Conservation (phyloP, 2,329 filamentous ascomycete species). For the Fusarium camptoceras region DNA sequence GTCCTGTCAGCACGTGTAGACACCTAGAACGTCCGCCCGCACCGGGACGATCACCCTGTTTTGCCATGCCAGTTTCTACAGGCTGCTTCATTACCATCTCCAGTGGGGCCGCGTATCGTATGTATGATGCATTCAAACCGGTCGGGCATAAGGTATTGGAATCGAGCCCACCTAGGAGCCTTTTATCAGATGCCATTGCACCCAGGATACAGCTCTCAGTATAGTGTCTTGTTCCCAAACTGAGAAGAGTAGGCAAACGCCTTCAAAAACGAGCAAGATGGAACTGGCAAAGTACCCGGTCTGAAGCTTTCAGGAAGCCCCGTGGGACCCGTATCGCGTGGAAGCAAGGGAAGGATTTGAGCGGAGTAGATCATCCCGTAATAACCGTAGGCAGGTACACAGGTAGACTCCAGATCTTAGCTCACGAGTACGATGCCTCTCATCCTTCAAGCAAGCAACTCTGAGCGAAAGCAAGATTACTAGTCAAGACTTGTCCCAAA, state of each 20-base stretch:
- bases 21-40: slow-evolving; percentile 20
- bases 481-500: slow-evolving; percentile 1
- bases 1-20: slow-evolving; percentile 33
- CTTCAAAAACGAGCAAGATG: not conserved
- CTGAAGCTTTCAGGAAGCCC: slow-evolving; percentile 9
- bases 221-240: not conserved
- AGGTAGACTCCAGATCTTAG: slow-evolving; percentile 11
- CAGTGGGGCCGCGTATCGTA: slow-evolving; percentile 24
- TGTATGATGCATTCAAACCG: slow-evolving; percentile 37
- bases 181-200: not conserved
- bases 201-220: not conserved
- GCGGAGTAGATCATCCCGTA: slow-evolving; percentile 39
- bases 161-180: slow-evolving; percentile 2
- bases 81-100: slow-evolving; percentile 21
- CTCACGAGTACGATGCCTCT: slow-evolving; percentile 8
- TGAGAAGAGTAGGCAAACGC: not conserved
- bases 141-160: slow-evolving; percentile 8
- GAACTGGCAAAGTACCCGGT: slow-evolving; percentile 3
- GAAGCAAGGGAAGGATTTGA: slow-evolving; percentile 42
- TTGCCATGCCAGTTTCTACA: slow-evolving; percentile 36
- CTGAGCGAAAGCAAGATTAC: not conserved
- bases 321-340: slow-evolving; percentile 34
- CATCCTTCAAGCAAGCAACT: slow-evolving; percentile 1
- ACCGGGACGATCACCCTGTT: slow-evolving; percentile 34
- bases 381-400: slow-evolving; percentile 20